Evolutionary conservation across 2,329 filamentous ascomycete species (phyloP).

Genomic region (Botrytis paeoniae): DNA sequence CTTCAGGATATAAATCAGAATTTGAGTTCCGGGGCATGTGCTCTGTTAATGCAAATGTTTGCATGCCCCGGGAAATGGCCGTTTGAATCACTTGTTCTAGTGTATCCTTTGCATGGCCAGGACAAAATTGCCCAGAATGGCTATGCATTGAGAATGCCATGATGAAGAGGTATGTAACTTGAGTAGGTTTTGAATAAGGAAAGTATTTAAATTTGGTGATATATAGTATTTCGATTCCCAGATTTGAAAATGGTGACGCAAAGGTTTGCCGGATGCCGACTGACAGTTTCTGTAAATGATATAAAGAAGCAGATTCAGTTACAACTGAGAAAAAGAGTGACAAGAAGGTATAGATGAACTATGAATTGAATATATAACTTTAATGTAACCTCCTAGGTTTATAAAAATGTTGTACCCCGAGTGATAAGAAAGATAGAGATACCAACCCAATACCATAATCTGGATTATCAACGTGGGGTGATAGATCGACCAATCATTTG

Average conservation of each 20-base stretch:
- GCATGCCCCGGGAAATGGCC: slow-evolving; percentile 76
- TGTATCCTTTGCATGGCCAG: slow-evolving; percentile 78
- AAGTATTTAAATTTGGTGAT: neutral
- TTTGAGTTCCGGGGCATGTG: slow-evolving; percentile 81
- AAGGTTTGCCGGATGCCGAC: neutral
- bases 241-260: neutral
- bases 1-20: slow-evolving; percentile 87
- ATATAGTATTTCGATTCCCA: neutral
- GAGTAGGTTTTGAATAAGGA: neutral
- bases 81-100: slow-evolving; percentile 80
- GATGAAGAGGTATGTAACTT: neutral
- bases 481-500: neutral
- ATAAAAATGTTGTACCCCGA: neutral
- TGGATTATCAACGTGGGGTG: slow-evolving; percentile 1
- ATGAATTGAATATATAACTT: neutral
- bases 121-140: slow-evolving; percentile 96
- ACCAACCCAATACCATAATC: neutral
- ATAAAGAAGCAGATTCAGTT: neutral
- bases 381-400: neutral
- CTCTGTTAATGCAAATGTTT: slow-evolving; percentile 83
- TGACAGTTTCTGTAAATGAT: neutral
- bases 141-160: slow-evolving; percentile 99
- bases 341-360: too few relatives aligned
- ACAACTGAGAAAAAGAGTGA: neutral
- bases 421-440: neutral